A percentile compares a stretch with the other conserved stretches of the same genome.
Evolutionary conservation across 352 stramenopile species (phyloP).

Genomic region (Phytophthora fragariae): DNA sequence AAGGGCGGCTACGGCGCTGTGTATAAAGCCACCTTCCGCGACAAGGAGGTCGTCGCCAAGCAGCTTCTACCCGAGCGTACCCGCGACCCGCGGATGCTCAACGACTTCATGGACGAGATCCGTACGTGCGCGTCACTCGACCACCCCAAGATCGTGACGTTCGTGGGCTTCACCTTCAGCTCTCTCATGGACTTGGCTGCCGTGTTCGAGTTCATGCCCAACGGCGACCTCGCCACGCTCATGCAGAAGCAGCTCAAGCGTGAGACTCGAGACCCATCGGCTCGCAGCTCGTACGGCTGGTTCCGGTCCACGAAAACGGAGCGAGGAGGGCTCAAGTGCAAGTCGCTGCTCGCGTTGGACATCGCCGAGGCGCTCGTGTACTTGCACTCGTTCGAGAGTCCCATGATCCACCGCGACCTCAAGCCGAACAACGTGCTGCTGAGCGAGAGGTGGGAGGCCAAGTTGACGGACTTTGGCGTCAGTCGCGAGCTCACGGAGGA

Average conservation of each 20-base stretch:
- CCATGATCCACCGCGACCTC: slow-evolving; percentile 66
- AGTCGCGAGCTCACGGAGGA: slow-evolving; percentile 47
- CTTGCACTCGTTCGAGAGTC: slow-evolving; percentile 52
- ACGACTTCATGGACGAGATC: slow-evolving; percentile 63
- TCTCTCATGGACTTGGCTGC: slow-evolving; percentile 60
- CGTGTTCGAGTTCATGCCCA: slow-evolving; percentile 59
- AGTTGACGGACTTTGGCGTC: slow-evolving; percentile 71
- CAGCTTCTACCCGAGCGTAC: slow-evolving; percentile 46
- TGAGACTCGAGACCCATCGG: slow-evolving; percentile 31
- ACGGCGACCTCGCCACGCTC: slow-evolving; percentile 53
- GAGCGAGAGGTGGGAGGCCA: slow-evolving; percentile 48
- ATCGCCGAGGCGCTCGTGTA: slow-evolving; percentile 56
- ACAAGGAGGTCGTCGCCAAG: slow-evolving; percentile 53
- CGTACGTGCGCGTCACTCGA: slow-evolving; percentile 46
- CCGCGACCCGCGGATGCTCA: slow-evolving; percentile 46
- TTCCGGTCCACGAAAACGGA: slow-evolving; percentile 35
- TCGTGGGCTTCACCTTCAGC: slow-evolving; percentile 65
- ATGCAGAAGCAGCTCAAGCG: slow-evolving; percentile 47
- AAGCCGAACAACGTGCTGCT: slow-evolving; percentile 65
- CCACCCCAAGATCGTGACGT: slow-evolving; percentile 59
- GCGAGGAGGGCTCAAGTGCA: slow-evolving; percentile 41
- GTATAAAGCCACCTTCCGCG: slow-evolving; percentile 55
- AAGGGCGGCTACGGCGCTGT: slow-evolving; percentile 71
- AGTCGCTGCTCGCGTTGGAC: slow-evolving; percentile 50
- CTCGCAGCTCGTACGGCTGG: slow-evolving; percentile 40